These are phyloP conservation scores for Rhododendron kiyosumense DNA, from an alignment of 148 eudicot genomes.

Conservation along the genomic window DNA sequence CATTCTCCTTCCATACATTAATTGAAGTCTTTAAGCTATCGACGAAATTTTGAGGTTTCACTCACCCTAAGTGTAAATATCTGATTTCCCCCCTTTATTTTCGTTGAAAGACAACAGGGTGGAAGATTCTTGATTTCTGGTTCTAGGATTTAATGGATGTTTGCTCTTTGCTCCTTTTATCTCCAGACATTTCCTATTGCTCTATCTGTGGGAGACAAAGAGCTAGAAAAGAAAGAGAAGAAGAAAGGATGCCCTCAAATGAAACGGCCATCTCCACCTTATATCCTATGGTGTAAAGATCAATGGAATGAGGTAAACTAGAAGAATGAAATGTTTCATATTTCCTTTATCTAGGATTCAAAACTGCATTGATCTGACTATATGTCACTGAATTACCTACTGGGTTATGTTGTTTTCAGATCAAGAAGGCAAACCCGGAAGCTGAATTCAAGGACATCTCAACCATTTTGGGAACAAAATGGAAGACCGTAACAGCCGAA, in stretches of 20 bases:
- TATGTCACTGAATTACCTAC: background rate
- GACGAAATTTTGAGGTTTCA: background rate
- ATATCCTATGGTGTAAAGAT: conserved; percentile 86
- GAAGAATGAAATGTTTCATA: background rate
- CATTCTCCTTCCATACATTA: too few relatives aligned
- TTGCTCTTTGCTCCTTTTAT: background rate
- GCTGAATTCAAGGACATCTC: conserved; percentile 87
- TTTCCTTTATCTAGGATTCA: background rate
- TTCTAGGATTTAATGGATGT: background rate
- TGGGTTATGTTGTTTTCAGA: conserved; percentile 25
- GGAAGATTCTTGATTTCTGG: background rate
- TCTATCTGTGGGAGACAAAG: conserved; percentile 48
- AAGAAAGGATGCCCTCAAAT: conserved; percentile 52
- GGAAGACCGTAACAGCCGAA: conserved; percentile 74
- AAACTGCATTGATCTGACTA: background rate
- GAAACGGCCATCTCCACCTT: conserved; percentile 78
- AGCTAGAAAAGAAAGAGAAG: conserved; percentile 58
- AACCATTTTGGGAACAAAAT: conserved; percentile 63
- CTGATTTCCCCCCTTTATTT: background rate
- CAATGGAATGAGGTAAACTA: conserved; percentile 79
- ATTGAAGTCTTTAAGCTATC: too few relatives aligned
- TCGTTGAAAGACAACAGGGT: background rate
- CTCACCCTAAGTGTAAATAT: background rate
- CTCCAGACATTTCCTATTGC: conserved; percentile 47
- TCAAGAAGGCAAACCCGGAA: conserved; percentile 72